Evolutionary conservation across 2,329 filamentous ascomycete species (phyloP).

Genomic region (Macroventuria anomochaeta): DNA sequence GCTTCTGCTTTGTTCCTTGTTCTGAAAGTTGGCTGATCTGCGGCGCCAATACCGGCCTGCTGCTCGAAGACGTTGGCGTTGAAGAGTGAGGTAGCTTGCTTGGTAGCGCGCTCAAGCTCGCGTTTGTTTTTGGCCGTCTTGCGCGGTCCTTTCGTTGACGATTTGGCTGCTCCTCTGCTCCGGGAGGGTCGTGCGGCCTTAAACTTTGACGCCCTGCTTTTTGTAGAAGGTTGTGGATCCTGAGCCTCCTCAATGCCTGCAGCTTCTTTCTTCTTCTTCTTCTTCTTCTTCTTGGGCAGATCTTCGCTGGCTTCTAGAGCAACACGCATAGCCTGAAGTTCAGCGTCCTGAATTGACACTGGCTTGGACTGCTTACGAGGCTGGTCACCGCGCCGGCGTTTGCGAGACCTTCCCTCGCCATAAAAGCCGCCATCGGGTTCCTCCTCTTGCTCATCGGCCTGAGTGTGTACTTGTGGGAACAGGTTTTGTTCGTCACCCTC

Average conservation of each 20-base stretch:
- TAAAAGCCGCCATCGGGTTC: slow-evolving; percentile 16
- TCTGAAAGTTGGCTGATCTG: slow-evolving; percentile 35
- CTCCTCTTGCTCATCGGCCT: slow-evolving; percentile 8
- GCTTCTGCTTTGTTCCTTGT: slow-evolving; percentile 41
- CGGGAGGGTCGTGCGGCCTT: slow-evolving; percentile 5
- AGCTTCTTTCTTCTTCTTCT: slow-evolving; percentile 28
- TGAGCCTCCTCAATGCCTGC: slow-evolving; percentile 6
- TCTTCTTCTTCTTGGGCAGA: slow-evolving; percentile 32
- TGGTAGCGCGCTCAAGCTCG: slow-evolving; percentile 23
- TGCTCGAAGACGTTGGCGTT: slow-evolving; percentile 42
- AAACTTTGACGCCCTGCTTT: slow-evolving; percentile 6
- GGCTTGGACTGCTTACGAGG: slow-evolving; percentile 21
- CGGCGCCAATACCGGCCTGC: slow-evolving; percentile 32
- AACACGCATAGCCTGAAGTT: slow-evolving; percentile 39
- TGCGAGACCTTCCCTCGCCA: slow-evolving; percentile 15
- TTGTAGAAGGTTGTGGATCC: slow-evolving; percentile 11
- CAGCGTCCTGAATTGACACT: slow-evolving; percentile 34
- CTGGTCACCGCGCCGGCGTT: slow-evolving; percentile 21
- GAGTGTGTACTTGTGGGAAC: slow-evolving; percentile 14
- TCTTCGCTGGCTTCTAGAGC: slow-evolving; percentile 35
- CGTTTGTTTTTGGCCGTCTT: slow-evolving; percentile 27
- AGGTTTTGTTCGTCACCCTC: slow-evolving; percentile 20
- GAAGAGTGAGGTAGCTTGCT: slow-evolving; percentile 36
- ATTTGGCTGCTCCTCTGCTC: slow-evolving; percentile 6
- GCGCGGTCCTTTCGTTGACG: slow-evolving; percentile 13